Percentiles rank a stretch among this genome's conserved stretches.
These are phyloP conservation scores for Fraxinus cuspidata DNA, from an alignment of 257 asterid species.

Conservation along the genomic window DNA sequence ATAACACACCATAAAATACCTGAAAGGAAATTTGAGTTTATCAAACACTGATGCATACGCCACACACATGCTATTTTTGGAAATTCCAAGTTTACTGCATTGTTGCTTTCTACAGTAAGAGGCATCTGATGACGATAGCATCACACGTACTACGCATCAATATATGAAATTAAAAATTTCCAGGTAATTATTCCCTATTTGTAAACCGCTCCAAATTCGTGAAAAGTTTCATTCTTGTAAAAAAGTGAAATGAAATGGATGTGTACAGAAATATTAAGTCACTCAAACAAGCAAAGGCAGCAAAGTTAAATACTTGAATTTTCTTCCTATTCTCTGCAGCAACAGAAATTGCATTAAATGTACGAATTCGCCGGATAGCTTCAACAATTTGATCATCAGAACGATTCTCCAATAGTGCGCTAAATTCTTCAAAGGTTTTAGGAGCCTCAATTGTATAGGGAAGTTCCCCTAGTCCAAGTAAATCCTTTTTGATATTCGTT, in stretches of 20 bases:
- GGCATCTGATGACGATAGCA: neutral
- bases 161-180: no score
- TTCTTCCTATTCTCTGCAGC: conserved; percentile 92
- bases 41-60: neutral
- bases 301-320: conserved; percentile 72
- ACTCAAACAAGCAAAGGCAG: conserved; percentile 17
- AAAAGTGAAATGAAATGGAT: conserved; percentile 19
- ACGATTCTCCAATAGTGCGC: conserved; percentile 62
- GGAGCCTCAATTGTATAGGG: conserved; percentile 98
- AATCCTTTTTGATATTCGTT: conserved; percentile 30
- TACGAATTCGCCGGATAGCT: conserved; percentile 82
- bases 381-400: conserved; percentile 83
- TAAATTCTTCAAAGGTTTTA: conserved; percentile 72
- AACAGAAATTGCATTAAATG: conserved; percentile 73
- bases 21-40: conserved; percentile 19
- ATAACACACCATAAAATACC: conserved; percentile 84
- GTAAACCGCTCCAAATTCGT: neutral
- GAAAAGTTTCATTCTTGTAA: neutral
- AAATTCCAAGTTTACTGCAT: neutral
- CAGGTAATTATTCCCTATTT: neutral
- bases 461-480: conserved; percentile 53
- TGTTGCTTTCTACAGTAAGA: neutral
- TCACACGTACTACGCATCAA: neutral
- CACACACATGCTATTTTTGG: neutral
- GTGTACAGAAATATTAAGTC: conserved; percentile 7